Conservation (phyloP, 805 yeast genomes). For the Teunomyces gatunensis region DNA sequence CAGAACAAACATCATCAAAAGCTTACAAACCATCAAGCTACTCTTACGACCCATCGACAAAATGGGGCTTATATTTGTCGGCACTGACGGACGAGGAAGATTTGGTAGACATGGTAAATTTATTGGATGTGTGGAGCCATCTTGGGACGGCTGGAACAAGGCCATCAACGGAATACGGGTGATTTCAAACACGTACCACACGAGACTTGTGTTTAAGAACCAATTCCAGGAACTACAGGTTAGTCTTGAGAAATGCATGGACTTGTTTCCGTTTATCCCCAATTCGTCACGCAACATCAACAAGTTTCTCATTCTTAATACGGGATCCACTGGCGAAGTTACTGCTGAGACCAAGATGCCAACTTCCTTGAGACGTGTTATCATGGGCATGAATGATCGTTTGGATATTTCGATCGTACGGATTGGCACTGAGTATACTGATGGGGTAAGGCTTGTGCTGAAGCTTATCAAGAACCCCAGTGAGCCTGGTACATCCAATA, state of each 20-base stretch:
- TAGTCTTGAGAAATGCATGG: constrained; percentile 26
- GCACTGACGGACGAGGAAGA: constrained; percentile 41
- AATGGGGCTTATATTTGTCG: constrained; percentile 48
- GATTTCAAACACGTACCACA: constrained; percentile 13
- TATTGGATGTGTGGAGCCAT: constrained; percentile 43
- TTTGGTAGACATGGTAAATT: constrained; percentile 41
- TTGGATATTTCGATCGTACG: constrained; percentile 24
- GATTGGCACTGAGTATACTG: constrained; percentile 19
- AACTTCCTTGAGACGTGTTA: neutral
- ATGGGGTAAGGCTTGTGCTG: constrained; percentile 13
- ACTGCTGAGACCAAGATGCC: neutral
- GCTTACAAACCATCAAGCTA: constrained; percentile 24
- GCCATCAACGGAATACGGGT: constrained; percentile 37
- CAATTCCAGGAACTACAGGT: constrained; percentile 22
- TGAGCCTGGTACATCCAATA: neutral
- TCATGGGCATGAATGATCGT: constrained; percentile 12
- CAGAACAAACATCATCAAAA: constrained; percentile 16
- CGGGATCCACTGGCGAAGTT: neutral
- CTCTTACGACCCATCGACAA: constrained; percentile 37
- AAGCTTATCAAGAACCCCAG: constrained; percentile 11
- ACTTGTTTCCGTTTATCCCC: constrained; percentile 25
- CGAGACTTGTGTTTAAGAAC: constrained; percentile 11
- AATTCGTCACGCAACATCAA: constrained; percentile 7
- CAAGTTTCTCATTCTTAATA: constrained; percentile 11
- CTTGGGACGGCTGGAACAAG: constrained; percentile 51